Percentiles rank a stretch among this genome's conserved stretches.
phyloP scores from a whole-genome alignment of 2,329 filamentous ascomycete species.

The Chrysoporthe puriensis region DNA sequence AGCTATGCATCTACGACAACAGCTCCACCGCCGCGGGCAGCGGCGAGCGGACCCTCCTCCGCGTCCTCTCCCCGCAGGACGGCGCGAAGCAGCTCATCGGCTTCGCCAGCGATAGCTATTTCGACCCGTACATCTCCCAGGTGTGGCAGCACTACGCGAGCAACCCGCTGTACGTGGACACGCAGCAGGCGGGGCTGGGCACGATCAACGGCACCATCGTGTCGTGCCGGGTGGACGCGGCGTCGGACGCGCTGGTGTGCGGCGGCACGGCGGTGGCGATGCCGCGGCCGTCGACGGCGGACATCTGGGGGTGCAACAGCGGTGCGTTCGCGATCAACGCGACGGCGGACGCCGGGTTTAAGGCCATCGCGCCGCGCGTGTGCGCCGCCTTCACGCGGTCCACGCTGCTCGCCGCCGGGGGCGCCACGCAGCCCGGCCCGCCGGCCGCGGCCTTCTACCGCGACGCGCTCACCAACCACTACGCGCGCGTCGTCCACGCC shows the following conservation, averaged over 20 bases:
- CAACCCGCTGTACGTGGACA: constrained; percentile 47
- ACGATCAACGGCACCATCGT: constrained; percentile 41
- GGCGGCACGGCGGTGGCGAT: constrained; percentile 47
- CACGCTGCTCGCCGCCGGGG: constrained; percentile 50
- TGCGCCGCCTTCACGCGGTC: constrained; percentile 56
- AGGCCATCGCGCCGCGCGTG: constrained; percentile 50
- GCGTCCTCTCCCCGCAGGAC: constrained; percentile 40
- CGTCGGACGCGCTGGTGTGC: constrained; percentile 42
- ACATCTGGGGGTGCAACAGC: constrained; percentile 57
- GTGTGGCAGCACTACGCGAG: constrained; percentile 50
- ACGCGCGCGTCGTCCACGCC: constrained; percentile 62
- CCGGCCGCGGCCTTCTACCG: constrained; percentile 48
- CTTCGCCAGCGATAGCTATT: constrained; percentile 45
- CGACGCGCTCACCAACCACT: constrained; percentile 54
- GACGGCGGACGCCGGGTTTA: constrained; percentile 45
- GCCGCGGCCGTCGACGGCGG: constrained; percentile 45
- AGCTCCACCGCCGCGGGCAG: neutral
- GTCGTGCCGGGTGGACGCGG: constrained; percentile 42
- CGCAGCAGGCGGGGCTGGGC: constrained; percentile 37
- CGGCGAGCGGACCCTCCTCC: constrained; percentile 42
- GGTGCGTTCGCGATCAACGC: constrained; percentile 46
- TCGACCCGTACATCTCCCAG: constrained; percentile 48
- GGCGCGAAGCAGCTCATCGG: constrained; percentile 46
- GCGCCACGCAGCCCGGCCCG: constrained; percentile 49
- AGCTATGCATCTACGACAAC: constrained; percentile 46